A percentile compares a stretch with the other conserved stretches of the same genome.
These are phyloP conservation scores for Thelonectria olida DNA, from an alignment of 2,329 filamentous ascomycete genomes.

Conservation along the genomic window DNA sequence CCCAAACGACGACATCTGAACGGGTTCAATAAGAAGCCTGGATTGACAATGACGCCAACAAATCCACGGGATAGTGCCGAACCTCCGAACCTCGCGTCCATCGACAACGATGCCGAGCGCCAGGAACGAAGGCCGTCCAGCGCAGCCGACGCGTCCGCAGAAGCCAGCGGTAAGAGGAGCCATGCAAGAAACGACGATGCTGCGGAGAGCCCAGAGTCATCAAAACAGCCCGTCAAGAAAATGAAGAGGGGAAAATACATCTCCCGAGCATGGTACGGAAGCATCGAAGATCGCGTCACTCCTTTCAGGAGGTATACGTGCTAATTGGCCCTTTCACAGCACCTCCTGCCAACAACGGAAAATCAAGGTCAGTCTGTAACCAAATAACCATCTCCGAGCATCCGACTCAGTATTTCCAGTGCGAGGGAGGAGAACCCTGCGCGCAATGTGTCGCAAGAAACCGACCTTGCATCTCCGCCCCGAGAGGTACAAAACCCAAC, in stretches of 20 bases:
- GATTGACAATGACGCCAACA: neutral
- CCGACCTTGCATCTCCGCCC: constrained; percentile 18
- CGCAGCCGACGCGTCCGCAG: neutral
- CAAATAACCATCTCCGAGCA: no score
- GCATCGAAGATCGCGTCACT: neutral
- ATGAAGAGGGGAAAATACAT: constrained; percentile 33
- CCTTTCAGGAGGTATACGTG: neutral
- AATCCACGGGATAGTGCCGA: neutral
- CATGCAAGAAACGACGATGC: neutral
- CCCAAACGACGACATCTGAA: neutral
- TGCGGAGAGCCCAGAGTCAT: neutral
- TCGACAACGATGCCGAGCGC: neutral
- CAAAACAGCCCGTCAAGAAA: constrained; percentile 22
- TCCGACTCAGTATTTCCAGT: constrained; percentile 3
- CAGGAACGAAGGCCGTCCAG: neutral
- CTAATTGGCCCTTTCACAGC: neutral
- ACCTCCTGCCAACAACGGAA: constrained; percentile 32
- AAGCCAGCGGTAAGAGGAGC: neutral
- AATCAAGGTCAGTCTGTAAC: constrained; percentile 22
- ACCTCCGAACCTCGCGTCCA: neutral
- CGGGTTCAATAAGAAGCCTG: no score
- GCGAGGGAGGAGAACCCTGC: constrained; percentile 30
- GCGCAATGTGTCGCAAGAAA: constrained; percentile 24
- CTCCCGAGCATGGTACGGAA: constrained; percentile 28
- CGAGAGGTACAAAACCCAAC: constrained; percentile 11